Evolutionary conservation across 495 filamentous ascomycete genomes (phyloP).

Genomic region (Chlorociboria aeruginascens): DNA sequence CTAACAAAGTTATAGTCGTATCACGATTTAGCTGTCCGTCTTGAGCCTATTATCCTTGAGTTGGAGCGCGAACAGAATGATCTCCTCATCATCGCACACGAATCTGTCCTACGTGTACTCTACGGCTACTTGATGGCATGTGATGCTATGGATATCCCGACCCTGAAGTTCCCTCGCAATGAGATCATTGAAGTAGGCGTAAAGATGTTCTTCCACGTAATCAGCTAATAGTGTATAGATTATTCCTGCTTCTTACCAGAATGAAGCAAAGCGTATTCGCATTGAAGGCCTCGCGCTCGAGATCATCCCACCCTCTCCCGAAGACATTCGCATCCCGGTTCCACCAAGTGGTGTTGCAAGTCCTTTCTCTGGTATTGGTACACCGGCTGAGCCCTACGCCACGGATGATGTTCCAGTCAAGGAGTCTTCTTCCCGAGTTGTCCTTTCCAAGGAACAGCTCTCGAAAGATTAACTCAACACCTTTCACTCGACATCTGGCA

Average conservation of each 20-base stretch:
- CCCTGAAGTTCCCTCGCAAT: constrained; percentile 85
- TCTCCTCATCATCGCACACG: constrained; percentile 93
- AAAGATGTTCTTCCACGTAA: not conserved
- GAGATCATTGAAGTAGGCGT: constrained; percentile 79
- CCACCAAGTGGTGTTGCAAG: constrained; percentile 14
- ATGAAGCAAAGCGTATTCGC: constrained; percentile 78
- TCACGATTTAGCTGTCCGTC: constrained; percentile 90
- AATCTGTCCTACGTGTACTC: constrained; percentile 88
- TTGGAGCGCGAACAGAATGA: constrained; percentile 96
- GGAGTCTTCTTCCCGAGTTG: too few relatives aligned
- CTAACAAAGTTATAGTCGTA: constrained; percentile 50
- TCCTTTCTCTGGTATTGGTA: constrained; percentile 11
- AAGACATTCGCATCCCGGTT: constrained; percentile 76
- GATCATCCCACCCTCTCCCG: constrained; percentile 54
- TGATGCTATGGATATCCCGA: constrained; percentile 89
- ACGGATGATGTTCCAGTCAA: too few relatives aligned
- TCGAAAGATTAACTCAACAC: too few relatives aligned
- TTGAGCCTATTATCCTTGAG: constrained; percentile 98
- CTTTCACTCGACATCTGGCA: too few relatives aligned
- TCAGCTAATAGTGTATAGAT: constrained; percentile 39
- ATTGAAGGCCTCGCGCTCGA: constrained; percentile 52
- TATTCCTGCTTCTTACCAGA: constrained; percentile 94
- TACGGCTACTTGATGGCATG: constrained; percentile 99
- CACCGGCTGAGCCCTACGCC: constrained; percentile 4
- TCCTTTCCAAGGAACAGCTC: too few relatives aligned